A percentile compares a stretch with the other conserved stretches of the same genome.
These are phyloP conservation scores for Monosporascus sp. DNA, from an alignment of 2,329 filamentous ascomycete species.

Conservation along the genomic window DNA sequence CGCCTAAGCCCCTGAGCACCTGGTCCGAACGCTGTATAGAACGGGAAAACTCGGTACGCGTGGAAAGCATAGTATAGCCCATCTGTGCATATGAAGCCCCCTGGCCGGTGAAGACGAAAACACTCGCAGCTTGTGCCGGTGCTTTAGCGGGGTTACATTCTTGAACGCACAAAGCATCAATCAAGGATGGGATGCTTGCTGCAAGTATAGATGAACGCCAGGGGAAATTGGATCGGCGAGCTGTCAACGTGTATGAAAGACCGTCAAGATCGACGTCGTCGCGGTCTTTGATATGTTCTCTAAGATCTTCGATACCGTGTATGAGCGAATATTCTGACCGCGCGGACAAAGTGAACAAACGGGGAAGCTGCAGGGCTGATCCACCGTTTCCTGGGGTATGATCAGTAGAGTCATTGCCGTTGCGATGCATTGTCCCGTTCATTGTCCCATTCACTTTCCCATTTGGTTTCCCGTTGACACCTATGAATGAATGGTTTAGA, in stretches of 20 bases:
- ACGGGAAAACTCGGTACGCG: not conserved
- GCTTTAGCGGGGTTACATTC: not conserved
- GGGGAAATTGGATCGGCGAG: not conserved
- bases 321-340: not conserved
- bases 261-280: not conserved
- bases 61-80: not conserved
- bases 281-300: not conserved
- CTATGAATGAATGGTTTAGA: not conserved
- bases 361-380: not conserved
- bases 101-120: constrained; percentile 6
- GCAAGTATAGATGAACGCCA: constrained; percentile 1
- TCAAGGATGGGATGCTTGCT: not conserved
- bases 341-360: not conserved
- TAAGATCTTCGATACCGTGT: not conserved
- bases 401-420: not conserved
- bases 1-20: constrained; percentile 2
- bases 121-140: not conserved
- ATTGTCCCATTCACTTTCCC: not conserved
- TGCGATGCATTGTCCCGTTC: not conserved
- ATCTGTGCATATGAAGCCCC: constrained; percentile 4
- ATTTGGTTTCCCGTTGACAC: not conserved
- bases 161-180: too few relatives aligned
- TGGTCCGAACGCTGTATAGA: constrained; percentile 1
- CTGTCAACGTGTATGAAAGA: constrained; percentile 1
- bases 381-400: not conserved